These are phyloP conservation scores for Aspergillus oerlinghausenensis DNA, from an alignment of 2,329 filamentous ascomycete genomes.

Conservation along the genomic window DNA sequence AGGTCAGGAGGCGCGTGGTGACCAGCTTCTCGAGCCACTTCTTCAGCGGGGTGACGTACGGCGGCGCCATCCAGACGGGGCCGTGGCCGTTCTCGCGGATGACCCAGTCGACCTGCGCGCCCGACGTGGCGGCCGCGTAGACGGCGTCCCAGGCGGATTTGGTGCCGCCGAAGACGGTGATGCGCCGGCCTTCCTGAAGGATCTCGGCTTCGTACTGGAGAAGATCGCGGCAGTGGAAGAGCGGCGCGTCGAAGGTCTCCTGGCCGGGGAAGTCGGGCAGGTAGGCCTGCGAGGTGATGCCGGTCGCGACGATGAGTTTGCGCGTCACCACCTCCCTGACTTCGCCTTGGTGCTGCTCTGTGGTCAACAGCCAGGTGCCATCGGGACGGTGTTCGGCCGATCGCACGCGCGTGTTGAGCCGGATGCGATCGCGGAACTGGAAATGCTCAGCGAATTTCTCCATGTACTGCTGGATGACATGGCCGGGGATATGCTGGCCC, in stretches of 20 bases:
- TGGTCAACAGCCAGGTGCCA: conserved; percentile 33
- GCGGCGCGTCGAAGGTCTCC: conserved; percentile 47
- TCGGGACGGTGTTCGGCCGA: conserved; percentile 41
- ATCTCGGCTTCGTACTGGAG: conserved; percentile 30
- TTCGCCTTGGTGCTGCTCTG: conserved; percentile 5
- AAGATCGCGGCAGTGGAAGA: conserved; percentile 59
- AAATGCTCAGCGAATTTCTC: conserved; percentile 52
- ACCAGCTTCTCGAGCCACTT: conserved; percentile 65
- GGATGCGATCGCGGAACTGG: conserved; percentile 46
- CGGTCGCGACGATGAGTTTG: conserved; percentile 60
- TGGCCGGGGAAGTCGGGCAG: conserved; percentile 50
- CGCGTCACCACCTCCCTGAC: conserved; percentile 12
- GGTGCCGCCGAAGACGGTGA: conserved; percentile 53
- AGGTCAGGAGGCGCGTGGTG: conserved; percentile 63
- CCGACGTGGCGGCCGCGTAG: conserved; percentile 52
- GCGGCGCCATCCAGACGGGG: conserved; percentile 36
- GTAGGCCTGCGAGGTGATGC: conserved; percentile 55
- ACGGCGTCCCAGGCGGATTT: conserved; percentile 63
- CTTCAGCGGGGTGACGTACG: conserved; percentile 64
- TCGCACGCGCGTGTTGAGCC: conserved; percentile 49
- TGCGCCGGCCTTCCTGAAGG: conserved; percentile 28
- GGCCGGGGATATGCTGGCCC: conserved; percentile 57
- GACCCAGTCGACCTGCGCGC: conserved; percentile 45
- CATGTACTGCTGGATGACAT: conserved; percentile 54
- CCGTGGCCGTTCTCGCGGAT: conserved; percentile 41